Evolutionary conservation across 148 eudicot genomes (phyloP).

Genomic region (Vaccinium macrocarpon): DNA sequence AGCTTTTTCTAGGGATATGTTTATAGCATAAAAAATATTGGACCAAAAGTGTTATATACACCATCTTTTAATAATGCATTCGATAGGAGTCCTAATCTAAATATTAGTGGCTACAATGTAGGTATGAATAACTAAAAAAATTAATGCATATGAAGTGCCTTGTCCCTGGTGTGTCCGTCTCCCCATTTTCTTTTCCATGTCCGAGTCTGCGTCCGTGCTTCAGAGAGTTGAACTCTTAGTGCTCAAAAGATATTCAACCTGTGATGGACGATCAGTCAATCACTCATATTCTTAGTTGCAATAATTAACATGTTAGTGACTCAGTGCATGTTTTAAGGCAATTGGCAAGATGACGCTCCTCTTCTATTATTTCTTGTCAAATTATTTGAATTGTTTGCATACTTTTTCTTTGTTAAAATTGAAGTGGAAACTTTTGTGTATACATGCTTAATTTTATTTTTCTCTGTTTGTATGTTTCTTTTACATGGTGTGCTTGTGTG

Average conservation of each 20-base stretch:
- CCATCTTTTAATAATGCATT: background rate
- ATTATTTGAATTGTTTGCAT: background rate
- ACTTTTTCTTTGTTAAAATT: background rate
- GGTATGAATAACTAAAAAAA: background rate
- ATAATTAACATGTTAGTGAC: background rate
- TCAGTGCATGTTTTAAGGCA: background rate
- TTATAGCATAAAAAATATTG: too few relatives aligned
- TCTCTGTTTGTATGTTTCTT: background rate
- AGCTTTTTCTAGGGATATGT: background rate
- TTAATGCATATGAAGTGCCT: background rate
- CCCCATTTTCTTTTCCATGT: background rate
- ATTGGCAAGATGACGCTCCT: background rate
- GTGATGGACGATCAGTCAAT: background rate
- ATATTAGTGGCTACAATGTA: background rate
- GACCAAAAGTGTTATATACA: background rate
- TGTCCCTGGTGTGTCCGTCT: background rate
- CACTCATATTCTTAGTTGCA: background rate
- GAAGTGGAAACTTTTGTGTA: background rate
- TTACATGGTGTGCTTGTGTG: background rate
- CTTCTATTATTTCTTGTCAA: background rate
- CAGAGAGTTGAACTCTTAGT: background rate
- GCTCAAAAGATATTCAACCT: background rate
- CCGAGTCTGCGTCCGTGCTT: background rate
- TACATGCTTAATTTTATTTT: background rate
- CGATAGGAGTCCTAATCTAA: background rate